phyloP scores from a whole-genome alignment of 192 early-diverging fungal genomes.

The Coemansia sp. region DNA sequence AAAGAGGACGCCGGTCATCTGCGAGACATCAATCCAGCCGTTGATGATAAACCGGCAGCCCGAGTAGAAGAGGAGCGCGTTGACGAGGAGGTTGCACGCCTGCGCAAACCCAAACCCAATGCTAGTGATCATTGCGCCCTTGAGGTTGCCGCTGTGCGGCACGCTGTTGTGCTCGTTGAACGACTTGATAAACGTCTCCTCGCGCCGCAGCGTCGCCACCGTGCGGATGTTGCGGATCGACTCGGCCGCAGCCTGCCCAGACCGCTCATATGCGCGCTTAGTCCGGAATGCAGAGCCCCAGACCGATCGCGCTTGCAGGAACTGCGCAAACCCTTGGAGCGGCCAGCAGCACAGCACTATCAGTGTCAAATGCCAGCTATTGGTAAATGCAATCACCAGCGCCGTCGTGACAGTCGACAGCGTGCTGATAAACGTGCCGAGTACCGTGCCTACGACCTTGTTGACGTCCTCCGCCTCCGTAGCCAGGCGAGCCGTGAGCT shows the following conservation, averaged over 20 bases:
- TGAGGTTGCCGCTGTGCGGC: conserved; percentile 49
- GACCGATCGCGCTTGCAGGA: conserved; percentile 62
- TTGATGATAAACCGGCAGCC: conserved; percentile 59
- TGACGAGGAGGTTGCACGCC: conserved; percentile 61
- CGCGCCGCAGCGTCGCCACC: conserved; percentile 71
- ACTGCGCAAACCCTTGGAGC: conserved; percentile 66
- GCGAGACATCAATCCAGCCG: conserved; percentile 48
- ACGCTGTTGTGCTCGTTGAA: conserved; percentile 52
- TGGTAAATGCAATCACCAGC: conserved; percentile 55
- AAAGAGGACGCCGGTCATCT: conserved; percentile 51
- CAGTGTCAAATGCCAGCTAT: conserved; percentile 66
- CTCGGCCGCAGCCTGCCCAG: conserved; percentile 79
- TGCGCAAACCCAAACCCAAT: conserved; percentile 60
- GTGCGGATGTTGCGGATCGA: conserved; percentile 85
- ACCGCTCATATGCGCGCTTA: conserved; percentile 67
- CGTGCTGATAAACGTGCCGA: conserved; percentile 35
- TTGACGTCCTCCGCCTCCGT: conserved; percentile 66
- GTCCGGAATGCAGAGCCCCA: conserved; percentile 53
- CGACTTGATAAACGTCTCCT: conserved; percentile 54
- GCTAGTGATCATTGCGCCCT: conserved; percentile 42
- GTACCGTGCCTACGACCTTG: conserved; percentile 47
- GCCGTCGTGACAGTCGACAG: conserved; percentile 36
- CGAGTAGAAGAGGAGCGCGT: conserved; percentile 62
- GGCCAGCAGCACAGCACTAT: conserved; percentile 71
- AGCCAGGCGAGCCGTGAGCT: conserved; percentile 69